Base-by-base conservation (phyloP, 441 rosid genomes). In the Adansonia rubrostipa region DNA sequence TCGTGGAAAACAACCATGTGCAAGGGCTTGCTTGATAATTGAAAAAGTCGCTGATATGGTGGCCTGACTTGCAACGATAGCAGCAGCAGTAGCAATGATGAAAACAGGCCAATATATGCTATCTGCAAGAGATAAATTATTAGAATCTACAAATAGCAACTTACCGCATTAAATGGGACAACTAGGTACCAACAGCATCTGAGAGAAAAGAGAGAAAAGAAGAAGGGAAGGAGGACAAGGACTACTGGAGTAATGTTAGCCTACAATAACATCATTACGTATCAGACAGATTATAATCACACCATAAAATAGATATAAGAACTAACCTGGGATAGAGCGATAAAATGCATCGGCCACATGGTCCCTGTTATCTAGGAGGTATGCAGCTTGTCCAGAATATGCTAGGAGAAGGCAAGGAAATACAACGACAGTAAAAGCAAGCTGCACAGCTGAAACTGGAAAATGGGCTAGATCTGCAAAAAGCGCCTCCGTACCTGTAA, bases 341-440 rank as follows among this genome's bases (percentile, higher is more conserved):
- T 93, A 95, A 82, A 95, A 95, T 13, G 85, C 91, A 78, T 92
- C 90, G 1, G 4, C 3, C 51, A 87, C 91, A 74, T 93, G 95
- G 0, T 87, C 89, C 54, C 3, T 77, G 81, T 93, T 71, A 11
- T 80, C 78, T 85, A 88, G 78, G 82, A 95, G 94, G 84, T 93
- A 95, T 3, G 99, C 98, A 42, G 99, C 99, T 86, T 95, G 99
- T 81, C 99, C 99, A 14, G 95, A 86, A 76, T 95, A 95, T 0
- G 99, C 94, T 78, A 91, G 84, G 67, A 95, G 93, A 84, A 95
- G 99, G 84, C 96, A 90, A 47, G 99, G 99, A 86, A 93, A 89
- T 80, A 95, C 99, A 11, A 95, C 86, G 11, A 86, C 85, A 1
- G 98, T 93, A 83, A 93, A 95, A 63, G 99, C 96, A 83, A 95